Conservation (phyloP, 805 yeast genomes). For the Candida insectalens region DNA sequence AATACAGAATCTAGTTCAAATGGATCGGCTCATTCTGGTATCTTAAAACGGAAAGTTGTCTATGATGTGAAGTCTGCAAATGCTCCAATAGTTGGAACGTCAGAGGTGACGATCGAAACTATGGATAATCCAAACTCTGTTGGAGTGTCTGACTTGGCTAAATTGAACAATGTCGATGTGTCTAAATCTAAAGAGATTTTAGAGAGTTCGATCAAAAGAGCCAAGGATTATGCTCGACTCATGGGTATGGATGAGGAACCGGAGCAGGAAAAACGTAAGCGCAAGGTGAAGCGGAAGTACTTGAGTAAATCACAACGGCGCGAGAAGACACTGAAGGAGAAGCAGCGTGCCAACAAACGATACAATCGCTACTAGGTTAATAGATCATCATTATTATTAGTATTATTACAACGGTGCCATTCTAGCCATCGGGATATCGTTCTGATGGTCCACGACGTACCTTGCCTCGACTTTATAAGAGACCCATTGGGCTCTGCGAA, state of each 20-base stretch:
- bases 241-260: constrained; percentile 37
- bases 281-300: constrained; percentile 59
- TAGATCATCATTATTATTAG: too few species aligned
- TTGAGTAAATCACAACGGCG: constrained; percentile 73
- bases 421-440: neutral
- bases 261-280: constrained; percentile 38
- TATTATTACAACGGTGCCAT: neutral
- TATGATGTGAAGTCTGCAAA: constrained; percentile 28
- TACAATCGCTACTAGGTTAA: too few species aligned
- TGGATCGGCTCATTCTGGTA: constrained; percentile 33
- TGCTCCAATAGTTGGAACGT: constrained; percentile 33
- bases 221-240: constrained; percentile 71
- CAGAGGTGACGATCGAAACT: constrained; percentile 49
- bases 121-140: constrained; percentile 35
- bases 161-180: constrained; percentile 63
- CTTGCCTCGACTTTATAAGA: constrained; percentile 79
- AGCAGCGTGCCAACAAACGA: constrained; percentile 9
- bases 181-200: constrained; percentile 58
- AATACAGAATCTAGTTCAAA: constrained; percentile 13
- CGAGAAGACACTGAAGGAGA: constrained; percentile 36
- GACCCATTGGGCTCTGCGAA: constrained; percentile 88
- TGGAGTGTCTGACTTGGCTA: constrained; percentile 34
- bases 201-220: constrained; percentile 65
- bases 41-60: constrained; percentile 34
- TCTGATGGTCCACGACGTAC: constrained; percentile 19